These are phyloP conservation scores for Grosmannia clavigera DNA, from an alignment of 2,329 filamentous ascomycete species.

Conservation along the genomic window DNA sequence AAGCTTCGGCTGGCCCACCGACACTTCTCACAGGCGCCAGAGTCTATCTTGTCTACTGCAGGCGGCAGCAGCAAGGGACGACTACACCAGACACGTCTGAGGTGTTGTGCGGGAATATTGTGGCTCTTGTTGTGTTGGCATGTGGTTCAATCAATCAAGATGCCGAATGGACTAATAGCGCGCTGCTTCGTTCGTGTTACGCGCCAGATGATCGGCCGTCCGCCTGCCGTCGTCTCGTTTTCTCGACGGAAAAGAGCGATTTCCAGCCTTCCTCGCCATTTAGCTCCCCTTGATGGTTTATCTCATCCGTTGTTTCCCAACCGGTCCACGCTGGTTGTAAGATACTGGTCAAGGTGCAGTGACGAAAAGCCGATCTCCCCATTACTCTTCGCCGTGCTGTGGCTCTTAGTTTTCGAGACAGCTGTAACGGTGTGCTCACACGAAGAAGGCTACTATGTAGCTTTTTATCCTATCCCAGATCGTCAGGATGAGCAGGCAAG, in stretches of 20 bases:
- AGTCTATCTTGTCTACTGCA: no score
- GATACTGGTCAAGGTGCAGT: not conserved
- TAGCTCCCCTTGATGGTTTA: not conserved
- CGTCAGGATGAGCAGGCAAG: not conserved
- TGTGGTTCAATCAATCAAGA: no score
- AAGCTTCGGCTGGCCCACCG: no score
- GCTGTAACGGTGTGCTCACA: not conserved
- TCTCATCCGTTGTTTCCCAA: not conserved
- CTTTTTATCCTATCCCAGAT: not conserved
- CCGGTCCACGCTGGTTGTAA: not conserved
- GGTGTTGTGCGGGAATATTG: no score
- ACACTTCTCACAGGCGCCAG: no score
- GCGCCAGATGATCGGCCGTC: not conserved
- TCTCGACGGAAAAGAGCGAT: not conserved
- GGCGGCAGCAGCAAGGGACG: no score
- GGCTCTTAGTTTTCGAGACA: not conserved
- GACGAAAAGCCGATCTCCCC: not conserved
- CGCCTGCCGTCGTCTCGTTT: not conserved
- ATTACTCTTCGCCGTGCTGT: slow-evolving; percentile 1
- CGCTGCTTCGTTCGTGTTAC: not conserved
- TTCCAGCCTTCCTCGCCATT: not conserved
- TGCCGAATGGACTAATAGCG: not conserved
- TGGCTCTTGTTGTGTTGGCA: no score
- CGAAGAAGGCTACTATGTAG: not conserved
- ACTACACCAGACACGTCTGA: no score